Base-by-base conservation (phyloP, 192 early-diverging fungal genomes). In the Helicostylum pulchrum region DNA sequence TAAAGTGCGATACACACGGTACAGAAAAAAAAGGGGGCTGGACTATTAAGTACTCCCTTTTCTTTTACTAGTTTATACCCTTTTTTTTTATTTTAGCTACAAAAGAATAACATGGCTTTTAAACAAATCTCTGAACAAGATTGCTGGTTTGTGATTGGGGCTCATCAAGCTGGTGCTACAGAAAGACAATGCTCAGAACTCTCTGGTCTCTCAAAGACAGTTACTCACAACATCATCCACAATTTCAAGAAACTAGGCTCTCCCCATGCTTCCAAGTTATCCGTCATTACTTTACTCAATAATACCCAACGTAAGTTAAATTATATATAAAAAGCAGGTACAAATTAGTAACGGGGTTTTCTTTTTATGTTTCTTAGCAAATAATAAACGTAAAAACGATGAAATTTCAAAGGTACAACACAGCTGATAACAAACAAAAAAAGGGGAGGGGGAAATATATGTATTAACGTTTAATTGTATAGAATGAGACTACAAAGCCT, bases 111-210 rank as follows among this genome's bases (percentile, higher is more conserved):
- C 26, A 64, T 55, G 42, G 54, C 15, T 14, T 39, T 11, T 15
- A 55, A 62, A 57, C 53, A 58, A 39, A 69, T 69, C 30, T 55
- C 67, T 21, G 61, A 53, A 47, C 61, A 51, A 21, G 61, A 69
- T 54, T 62, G 67, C 47, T 69, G 67, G 67, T 69, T 63, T 20
- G 61, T 69, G 17, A 51, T 69, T 32, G 67, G 67, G 14, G 67
- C 67, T 30, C 54, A 69, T 57, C 67, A 69, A 46, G 67, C 67
- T 42, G 67, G 67, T 42, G 67, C 67, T 36, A 57, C 67, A 50
- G 67, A 69, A 42, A 61, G 42, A 51, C 43, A 63, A 36, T 69
- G 67, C n/a, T 53, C 67, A 14, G 44, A 62, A 9, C 34, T 69
- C 9, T 69, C 67, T 56, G 67, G 67, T 26, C 53, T 69, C 15